Percentiles rank a stretch among this genome's conserved stretches.
Conservation (phyloP, 2,329 filamentous ascomycete genomes). For the Arthrobotrys megalospora region DNA sequence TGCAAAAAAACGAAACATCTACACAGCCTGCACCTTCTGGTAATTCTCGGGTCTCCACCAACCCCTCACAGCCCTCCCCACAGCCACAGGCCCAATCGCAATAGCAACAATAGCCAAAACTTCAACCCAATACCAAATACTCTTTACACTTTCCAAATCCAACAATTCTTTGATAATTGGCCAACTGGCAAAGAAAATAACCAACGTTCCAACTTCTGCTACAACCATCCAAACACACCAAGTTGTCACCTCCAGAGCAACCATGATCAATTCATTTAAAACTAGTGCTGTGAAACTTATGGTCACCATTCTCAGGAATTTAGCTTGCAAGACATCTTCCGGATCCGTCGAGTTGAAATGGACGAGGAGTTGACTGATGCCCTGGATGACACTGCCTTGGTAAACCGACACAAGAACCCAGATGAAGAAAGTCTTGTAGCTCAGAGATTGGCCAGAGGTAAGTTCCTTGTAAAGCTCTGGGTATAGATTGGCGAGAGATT, state of each 20-base stretch:
- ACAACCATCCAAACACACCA: slow-evolving; percentile 96
- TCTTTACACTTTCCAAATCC: slow-evolving; percentile 57
- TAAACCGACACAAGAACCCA: slow-evolving; percentile 97
- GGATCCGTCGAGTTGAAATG: slow-evolving; percentile 53
- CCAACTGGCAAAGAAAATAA: slow-evolving; percentile 65
- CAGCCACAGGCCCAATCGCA: slow-evolving; percentile 52
- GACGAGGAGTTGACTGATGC: slow-evolving; percentile 93
- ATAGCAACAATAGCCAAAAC: slow-evolving; percentile 48
- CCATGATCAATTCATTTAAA: slow-evolving; percentile 96
- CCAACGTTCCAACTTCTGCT: slow-evolving; percentile 83
- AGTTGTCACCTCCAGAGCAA: slow-evolving; percentile 94
- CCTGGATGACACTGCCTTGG: slow-evolving; percentile 75
- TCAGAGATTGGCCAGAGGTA: slow-evolving; percentile 87
- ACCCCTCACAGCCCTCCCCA: slow-evolving; percentile 43
- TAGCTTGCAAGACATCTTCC: slow-evolving; percentile 82
- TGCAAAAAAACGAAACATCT: slow-evolving; percentile 36
- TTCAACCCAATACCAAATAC: slow-evolving; percentile 57
- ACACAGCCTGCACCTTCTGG: slow-evolving; percentile 55
- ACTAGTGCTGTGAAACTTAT: slow-evolving; percentile 93
- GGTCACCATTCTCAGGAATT: slow-evolving; percentile 81
- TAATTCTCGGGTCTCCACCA: slow-evolving; percentile 59
- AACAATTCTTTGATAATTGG: slow-evolving; percentile 49
- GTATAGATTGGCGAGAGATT: slow-evolving; percentile 92
- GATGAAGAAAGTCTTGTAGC: slow-evolving; percentile 94
- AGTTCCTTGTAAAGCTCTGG: slow-evolving; percentile 98